Base-by-base conservation (phyloP, 148 eudicot species). In the Gaultheria prostrata region DNA sequence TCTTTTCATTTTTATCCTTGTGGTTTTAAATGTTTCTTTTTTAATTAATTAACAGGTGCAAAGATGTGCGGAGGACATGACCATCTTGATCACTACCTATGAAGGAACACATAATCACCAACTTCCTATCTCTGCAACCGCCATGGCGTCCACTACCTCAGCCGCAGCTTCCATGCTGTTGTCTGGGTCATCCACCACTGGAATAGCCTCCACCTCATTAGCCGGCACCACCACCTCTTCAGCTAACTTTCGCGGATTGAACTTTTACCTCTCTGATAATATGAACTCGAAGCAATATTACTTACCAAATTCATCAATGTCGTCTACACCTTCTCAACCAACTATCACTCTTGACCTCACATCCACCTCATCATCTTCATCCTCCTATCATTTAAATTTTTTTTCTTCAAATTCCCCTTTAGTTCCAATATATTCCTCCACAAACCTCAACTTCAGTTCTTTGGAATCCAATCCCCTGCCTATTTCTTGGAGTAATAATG, bases 21-120 rank as follows among this genome's bases (percentile, higher is more conserved):
- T 59, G 67, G 67, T 59, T n/a, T 59, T 0, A 59, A 3, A 9
- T 10, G 32, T 45, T 45, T 43, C 28, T 45, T 45, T 18, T 17
- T 74, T n/a, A 74, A 43, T 20, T 86, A 2, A 45, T 39, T 39
- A 39, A 39, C 50, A 95, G 95, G 97, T 95, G 20, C 98, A 95
- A 89, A 94, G 98, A 91, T 95, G 95, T 83, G 94, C 94, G 0
- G 92, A 94, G n/a, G 98, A 95, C 80, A 94, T 93, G 94, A 92
- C 95, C 28, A 94, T 95, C 32, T 86, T 95, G 85, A 95, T 88
- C 83, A 94, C 94, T 11, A 95, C 98, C 30, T 95, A 95, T 72
- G 98, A 95, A 93, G 98, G 98, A 65, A 87, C 96, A 71, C 98
- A 95, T 87, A 94, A 90, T 89, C 98, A 95, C 81, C 93, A 98